Percentiles rank a stretch among this genome's conserved stretches.
phyloP scores from a whole-genome alignment of 1,139 yeast species.

The Debaryomycetaceae sp. region DNA sequence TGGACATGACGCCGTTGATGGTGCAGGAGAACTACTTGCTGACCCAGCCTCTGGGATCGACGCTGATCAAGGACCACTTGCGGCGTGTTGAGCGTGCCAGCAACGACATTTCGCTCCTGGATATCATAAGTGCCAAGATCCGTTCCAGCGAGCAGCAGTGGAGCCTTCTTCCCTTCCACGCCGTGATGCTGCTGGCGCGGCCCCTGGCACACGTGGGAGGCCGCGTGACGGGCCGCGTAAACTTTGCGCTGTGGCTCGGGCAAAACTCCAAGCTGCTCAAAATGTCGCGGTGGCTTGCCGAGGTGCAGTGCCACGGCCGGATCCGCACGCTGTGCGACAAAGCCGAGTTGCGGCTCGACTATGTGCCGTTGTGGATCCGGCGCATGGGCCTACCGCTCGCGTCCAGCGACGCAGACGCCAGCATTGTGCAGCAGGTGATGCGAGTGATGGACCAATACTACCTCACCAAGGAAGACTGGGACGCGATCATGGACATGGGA shows the following conservation, averaged over 20 bases:
- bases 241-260: conserved; percentile 84
- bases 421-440: conserved; percentile 44
- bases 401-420: conserved; percentile 45
- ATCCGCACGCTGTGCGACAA: conserved; percentile 70
- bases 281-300: conserved; percentile 70
- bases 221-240: conserved; percentile 52
- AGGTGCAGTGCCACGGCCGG: conserved; percentile 79
- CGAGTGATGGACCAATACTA: conserved; percentile 71
- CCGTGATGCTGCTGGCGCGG: conserved; percentile 71
- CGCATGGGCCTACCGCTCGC: conserved; percentile 46
- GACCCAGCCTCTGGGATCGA: conserved; percentile 44
- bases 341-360: conserved; percentile 64
- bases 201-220: conserved; percentile 80
- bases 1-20: conserved; percentile 92
- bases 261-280: conserved; percentile 81
- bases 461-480: conserved; percentile 88
- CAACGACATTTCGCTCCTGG: conserved; percentile 73
- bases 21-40: conserved; percentile 83
- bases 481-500: conserved; percentile 68
- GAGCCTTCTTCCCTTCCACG: conserved; percentile 91
- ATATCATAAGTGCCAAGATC: conserved; percentile 67
- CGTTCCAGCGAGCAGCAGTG: conserved; percentile 93
- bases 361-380: conserved; percentile 54
- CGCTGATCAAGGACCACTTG: conserved; percentile 37
- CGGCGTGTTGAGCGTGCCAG: conserved; percentile 69